phyloP scores from a whole-genome alignment of 148 eudicot genomes.

The Silene uniflora region DNA sequence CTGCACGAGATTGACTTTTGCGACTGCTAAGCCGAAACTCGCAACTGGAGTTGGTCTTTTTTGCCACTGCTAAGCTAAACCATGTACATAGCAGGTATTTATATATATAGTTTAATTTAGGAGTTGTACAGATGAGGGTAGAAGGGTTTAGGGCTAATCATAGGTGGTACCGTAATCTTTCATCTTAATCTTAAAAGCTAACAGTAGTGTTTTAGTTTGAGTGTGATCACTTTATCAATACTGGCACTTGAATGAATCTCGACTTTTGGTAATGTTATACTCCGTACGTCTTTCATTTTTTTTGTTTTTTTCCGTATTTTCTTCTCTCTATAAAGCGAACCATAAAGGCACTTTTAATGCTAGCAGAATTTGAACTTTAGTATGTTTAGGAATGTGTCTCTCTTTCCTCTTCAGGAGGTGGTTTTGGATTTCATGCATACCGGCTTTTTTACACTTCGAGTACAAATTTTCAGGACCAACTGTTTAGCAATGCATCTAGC shows the following conservation, averaged over 20 bases:
- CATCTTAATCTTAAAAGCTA: neutral
- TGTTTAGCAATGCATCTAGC: no score
- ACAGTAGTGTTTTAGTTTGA: neutral
- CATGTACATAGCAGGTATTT: constrained; percentile 15
- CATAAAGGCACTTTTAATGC: no score
- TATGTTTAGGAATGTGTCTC: no score
- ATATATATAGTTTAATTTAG: constrained; percentile 18
- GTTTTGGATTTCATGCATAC: no score
- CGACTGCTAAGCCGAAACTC: neutral
- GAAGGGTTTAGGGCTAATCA: constrained; percentile 10
- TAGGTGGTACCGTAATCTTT: neutral
- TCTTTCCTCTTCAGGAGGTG: no score
- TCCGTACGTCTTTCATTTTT: neutral
- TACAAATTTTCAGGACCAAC: no score
- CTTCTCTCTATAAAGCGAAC: no score
- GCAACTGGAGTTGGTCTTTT: constrained; percentile 9
- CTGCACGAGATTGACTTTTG: constrained; percentile 13
- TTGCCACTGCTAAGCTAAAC: neutral
- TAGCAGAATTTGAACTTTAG: no score
- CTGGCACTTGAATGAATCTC: neutral
- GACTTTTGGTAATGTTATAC: no score
- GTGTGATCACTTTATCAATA: neutral
- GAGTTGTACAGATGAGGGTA: constrained; percentile 13
- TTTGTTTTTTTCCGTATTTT: no score
- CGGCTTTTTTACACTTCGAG: no score